Percentiles rank a stretch among this genome's conserved stretches.
Evolutionary conservation across 176 grass and related monocot genomes (phyloP).

Genomic region (Tillandsia fasciculata): DNA sequence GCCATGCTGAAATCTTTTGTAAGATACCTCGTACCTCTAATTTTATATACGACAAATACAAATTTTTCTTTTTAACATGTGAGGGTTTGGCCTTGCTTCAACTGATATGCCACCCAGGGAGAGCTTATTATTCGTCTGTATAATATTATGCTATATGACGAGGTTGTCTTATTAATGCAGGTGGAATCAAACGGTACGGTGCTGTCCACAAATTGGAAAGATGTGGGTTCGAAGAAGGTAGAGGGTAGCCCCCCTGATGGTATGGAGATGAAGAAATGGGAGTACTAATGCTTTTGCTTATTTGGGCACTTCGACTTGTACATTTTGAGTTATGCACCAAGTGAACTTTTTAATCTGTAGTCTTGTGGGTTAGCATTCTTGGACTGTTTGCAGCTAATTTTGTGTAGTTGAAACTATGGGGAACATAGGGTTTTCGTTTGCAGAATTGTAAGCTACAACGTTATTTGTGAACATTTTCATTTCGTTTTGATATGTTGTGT

Average conservation of each 20-base stretch:
- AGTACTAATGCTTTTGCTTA: constrained; percentile 27
- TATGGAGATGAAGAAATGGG: constrained; percentile 74
- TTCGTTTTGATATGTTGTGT: no score
- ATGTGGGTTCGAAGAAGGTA: constrained; percentile 52
- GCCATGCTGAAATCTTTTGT: constrained; percentile 89
- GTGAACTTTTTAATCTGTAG: background rate
- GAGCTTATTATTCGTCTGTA: no score
- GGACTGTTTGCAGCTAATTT: background rate
- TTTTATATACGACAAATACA: background rate
- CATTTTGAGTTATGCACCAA: background rate
- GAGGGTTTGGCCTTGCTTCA: no score
- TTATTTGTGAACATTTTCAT: background rate
- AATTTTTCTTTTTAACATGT: background rate
- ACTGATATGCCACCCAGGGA: no score
- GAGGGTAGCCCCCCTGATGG: constrained; percentile 72
- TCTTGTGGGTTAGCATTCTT: background rate
- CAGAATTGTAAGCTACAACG: background rate
- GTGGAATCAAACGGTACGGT: constrained; percentile 87
- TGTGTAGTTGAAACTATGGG: background rate
- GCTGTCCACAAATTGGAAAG: constrained; percentile 82
- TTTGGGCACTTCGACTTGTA: background rate
- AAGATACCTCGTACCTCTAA: constrained; percentile 2
- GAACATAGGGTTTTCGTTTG: background rate
- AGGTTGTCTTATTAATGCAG: constrained; percentile 24
- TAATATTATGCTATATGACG: no score